Percentiles rank a stretch among this genome's conserved stretches.
Evolutionary conservation across 2,329 filamentous ascomycete genomes (phyloP).

Genomic region (Aspergillus quadrilineatus): DNA sequence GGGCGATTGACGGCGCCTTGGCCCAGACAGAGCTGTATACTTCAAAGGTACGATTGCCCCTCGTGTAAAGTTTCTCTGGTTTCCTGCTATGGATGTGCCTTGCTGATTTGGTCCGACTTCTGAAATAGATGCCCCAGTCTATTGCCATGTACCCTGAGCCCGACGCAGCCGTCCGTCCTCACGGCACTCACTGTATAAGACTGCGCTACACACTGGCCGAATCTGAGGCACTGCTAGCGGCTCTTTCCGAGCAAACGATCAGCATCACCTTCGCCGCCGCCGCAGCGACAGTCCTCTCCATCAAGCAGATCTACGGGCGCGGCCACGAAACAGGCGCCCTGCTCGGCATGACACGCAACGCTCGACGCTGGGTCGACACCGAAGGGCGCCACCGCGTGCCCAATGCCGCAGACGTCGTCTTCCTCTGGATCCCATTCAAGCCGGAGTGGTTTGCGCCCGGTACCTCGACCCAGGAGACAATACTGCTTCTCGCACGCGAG

Average conservation of each 20-base stretch:
- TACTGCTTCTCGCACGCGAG: background rate
- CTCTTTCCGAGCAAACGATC: background rate
- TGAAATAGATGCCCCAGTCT: background rate
- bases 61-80: too few species aligned
- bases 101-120: background rate
- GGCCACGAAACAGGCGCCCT: background rate
- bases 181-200: background rate
- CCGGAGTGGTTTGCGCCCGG: background rate
- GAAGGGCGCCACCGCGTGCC: background rate
- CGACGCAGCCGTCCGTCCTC: background rate
- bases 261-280: conserved; percentile 1
- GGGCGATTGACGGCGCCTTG: background rate
- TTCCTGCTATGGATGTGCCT: too few species aligned
- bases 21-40: background rate
- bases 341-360: background rate
- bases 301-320: background rate
- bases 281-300: background rate
- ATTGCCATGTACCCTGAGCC: background rate
- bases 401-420: background rate
- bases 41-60: background rate
- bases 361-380: background rate
- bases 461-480: background rate
- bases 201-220: background rate
- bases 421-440: background rate
- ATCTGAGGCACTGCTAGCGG: background rate